These are phyloP conservation scores for Boletus vinaceobasis DNA, from an alignment of 768 basidiomycete genomes.

Conservation along the genomic window DNA sequence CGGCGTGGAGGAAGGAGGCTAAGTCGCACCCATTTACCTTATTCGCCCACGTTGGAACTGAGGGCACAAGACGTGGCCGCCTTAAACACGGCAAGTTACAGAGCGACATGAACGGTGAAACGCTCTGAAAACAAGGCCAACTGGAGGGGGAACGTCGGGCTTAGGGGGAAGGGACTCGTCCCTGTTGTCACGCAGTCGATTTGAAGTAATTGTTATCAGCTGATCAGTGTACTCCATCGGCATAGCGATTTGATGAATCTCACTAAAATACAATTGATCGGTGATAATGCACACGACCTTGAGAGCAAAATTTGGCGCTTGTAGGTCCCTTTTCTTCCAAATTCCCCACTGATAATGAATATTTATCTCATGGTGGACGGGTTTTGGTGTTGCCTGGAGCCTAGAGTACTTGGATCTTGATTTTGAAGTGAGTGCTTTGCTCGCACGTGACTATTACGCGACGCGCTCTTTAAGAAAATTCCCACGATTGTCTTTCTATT, in stretches of 20 bases:
- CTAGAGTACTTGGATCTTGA: not conserved
- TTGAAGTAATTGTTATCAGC: not conserved
- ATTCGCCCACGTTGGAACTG: not conserved
- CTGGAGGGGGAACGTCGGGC: not conserved
- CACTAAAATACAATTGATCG: not conserved
- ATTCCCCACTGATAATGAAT: no score
- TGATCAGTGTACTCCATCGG: not conserved
- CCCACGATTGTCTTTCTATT: conserved; percentile 27
- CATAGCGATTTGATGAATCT: not conserved
- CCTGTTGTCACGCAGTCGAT: not conserved
- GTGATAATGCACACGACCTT: no score
- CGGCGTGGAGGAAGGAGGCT: not conserved
- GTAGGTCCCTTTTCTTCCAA: not conserved
- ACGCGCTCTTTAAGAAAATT: conserved; percentile 37
- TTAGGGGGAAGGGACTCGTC: not conserved
- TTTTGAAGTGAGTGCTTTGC: conserved; percentile 18
- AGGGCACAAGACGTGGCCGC: not conserved
- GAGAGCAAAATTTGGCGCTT: not conserved
- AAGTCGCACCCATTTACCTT: not conserved
- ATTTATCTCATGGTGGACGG: not conserved
- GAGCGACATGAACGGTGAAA: conserved; percentile 6
- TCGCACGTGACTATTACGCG: conserved; percentile 37
- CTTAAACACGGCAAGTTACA: not conserved
- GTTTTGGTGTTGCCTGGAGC: not conserved
- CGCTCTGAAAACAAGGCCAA: not conserved